Base-by-base conservation (phyloP, 257 asterid species). In the Ophiorrhiza pumila region DNA sequence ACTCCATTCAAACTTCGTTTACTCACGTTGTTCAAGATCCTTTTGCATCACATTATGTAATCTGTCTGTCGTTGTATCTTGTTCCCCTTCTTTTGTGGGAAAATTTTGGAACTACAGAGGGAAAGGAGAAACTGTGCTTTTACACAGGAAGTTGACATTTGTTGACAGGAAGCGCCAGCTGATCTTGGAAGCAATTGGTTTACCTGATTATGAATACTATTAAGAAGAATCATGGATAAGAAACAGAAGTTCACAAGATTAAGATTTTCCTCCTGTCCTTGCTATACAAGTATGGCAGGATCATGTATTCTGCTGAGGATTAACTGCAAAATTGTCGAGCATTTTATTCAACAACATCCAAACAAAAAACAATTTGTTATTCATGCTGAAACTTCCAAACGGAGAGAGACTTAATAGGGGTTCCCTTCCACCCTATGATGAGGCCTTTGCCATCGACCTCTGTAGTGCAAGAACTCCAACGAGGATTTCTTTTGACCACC, bases 391-490 rank as follows among this genome's bases (percentile, higher is more conserved):
- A 78, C 74, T 79, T 86, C 86, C 86, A 86, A 25, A 78, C 80
- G 14, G 91, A 84, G 46, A 87, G 49, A 47, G 83, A 81, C 49
- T 55, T 53, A 4, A 87, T 42, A 2, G 88, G 87, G 47, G 83
- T 66, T 35, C 78, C 88, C 17, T 81, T 83, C 88, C 89, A 85
- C 29, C 84, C 81, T 25, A 81, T 27, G 55, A 80, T 71, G 66
- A 87, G 65, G 69, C 80, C 71, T 64, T 85, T 81, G 71, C 85
- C 86, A 22, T 77, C 67, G 76, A 68, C 76, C 17, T 68, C 77
- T 57, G 83, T 17, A 13, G 76, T 81, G 73, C 86, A 80, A 57
- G 13, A 34, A 14, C 50, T 68, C 80, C 84, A 73, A 64, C 73
- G 10, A 62, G 77, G 74, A 42, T 43, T 72, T 22, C 41, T 77